These are phyloP conservation scores for Globisporangium emineosum DNA, from an alignment of 352 stramenopile species.

Conservation along the genomic window DNA sequence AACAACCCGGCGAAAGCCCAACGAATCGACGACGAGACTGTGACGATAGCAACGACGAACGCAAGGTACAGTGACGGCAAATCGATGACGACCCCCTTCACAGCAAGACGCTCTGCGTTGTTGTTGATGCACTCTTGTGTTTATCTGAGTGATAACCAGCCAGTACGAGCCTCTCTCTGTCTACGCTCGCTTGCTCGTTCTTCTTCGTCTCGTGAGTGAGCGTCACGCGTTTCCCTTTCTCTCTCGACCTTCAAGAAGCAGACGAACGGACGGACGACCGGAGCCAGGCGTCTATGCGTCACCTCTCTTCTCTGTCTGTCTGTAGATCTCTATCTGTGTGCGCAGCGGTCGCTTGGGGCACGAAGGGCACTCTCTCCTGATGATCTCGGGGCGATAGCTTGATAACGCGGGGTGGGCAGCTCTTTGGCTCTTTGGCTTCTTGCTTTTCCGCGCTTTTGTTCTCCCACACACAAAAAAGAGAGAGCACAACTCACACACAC, in stretches of 20 bases:
- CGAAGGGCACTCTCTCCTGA: background rate
- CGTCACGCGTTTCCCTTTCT: background rate
- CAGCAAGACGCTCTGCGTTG: background rate
- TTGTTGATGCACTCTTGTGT: background rate
- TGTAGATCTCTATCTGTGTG: background rate
- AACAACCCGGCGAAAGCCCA: slow-evolving; percentile 3
- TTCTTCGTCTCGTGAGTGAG: background rate
- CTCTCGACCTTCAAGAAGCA: slow-evolving; percentile 8
- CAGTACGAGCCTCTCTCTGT: background rate
- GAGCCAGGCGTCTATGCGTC: slow-evolving; percentile 1
- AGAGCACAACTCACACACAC: background rate
- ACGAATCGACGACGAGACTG: slow-evolving; percentile 4
- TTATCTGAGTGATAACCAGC: background rate
- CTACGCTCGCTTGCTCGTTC: no score
- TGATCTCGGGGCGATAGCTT: background rate
- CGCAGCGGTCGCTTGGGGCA: background rate
- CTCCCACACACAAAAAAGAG: slow-evolving; percentile 10
- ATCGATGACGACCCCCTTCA: background rate
- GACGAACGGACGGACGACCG: background rate
- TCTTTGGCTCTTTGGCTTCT: background rate
- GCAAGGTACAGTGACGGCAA: background rate
- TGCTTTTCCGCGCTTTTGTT: slow-evolving; percentile 15
- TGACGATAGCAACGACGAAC: background rate
- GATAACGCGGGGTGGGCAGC: background rate
- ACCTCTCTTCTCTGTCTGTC: background rate